Evolutionary conservation across 2,329 filamentous ascomycete genomes (phyloP).

Genomic region (Aspergillus spinulosporus): DNA sequence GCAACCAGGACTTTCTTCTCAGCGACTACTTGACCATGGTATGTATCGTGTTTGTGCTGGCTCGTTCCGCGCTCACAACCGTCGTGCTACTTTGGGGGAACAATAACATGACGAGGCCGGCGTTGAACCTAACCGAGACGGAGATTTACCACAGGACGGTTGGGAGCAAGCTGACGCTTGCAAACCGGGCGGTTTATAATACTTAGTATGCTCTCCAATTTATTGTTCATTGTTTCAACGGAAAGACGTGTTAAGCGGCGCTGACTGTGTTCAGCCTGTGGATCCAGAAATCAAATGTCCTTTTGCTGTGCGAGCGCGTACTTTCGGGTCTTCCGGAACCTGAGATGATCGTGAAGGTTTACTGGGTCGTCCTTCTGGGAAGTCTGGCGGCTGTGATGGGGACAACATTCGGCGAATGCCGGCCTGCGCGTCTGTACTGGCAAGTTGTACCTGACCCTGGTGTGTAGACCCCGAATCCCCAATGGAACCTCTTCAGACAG

Average conservation of each 20-base stretch:
- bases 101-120: conserved; percentile 3
- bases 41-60: conserved; percentile 10
- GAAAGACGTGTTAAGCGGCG: too few species aligned
- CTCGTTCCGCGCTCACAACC: conserved; percentile 5
- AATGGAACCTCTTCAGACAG: too few species aligned
- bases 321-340: conserved; percentile 14
- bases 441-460: conserved; percentile 16
- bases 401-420: conserved; percentile 11
- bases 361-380: conserved; percentile 9
- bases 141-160: conserved; percentile 9
- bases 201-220: conserved; percentile 8
- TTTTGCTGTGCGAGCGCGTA: conserved; percentile 16
- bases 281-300: conserved; percentile 16
- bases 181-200: conserved; percentile 9
- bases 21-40: conserved; percentile 19
- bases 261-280: conserved; percentile 8
- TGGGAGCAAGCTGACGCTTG: conserved; percentile 9
- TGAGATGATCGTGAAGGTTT: conserved; percentile 15
- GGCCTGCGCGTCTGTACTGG: conserved; percentile 10
- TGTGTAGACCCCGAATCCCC: background rate
- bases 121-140: background rate
- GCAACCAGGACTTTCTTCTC: conserved; percentile 13
- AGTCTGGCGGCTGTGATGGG: conserved; percentile 2
- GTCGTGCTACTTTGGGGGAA: conserved; percentile 12
- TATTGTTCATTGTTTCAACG: too few species aligned